Evolutionary conservation across 2,329 filamentous ascomycete genomes (phyloP).

Genomic region (Beauveria sp.): DNA sequence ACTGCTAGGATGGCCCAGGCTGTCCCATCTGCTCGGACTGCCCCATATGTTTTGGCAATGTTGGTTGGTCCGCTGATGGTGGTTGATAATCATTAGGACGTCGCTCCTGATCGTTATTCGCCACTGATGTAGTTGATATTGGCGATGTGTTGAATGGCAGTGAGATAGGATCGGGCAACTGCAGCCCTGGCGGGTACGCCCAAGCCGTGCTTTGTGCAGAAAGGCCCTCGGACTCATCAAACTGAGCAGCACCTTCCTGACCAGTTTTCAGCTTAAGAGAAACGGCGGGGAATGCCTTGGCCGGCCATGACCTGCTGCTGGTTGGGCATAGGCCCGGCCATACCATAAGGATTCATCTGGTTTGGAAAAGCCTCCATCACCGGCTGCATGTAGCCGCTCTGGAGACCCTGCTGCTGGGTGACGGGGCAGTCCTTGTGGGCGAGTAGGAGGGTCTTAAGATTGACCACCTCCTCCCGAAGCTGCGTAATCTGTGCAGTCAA

Average conservation of each 20-base stretch:
- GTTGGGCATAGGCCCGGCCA: constrained; percentile 43
- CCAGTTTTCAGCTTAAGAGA: constrained; percentile 37
- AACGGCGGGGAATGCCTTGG: constrained; percentile 47
- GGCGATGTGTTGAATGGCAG: too few relatives aligned
- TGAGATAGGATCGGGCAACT: too few relatives aligned
- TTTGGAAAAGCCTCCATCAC: constrained; percentile 44
- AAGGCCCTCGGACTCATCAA: not conserved
- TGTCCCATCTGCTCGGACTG: too few relatives aligned
- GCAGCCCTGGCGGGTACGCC: too few relatives aligned
- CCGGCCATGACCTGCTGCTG: constrained; percentile 49
- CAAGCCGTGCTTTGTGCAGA: too few relatives aligned
- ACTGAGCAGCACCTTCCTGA: not conserved
- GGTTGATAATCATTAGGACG: too few relatives aligned
- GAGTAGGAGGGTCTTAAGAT: constrained; percentile 83
- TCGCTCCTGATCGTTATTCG: too few relatives aligned
- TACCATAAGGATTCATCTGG: constrained; percentile 53
- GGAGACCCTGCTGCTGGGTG: constrained; percentile 69
- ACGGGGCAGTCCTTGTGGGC: constrained; percentile 96
- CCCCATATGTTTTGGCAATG: too few relatives aligned
- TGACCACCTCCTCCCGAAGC: constrained; percentile 86
- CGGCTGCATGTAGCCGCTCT: constrained; percentile 48
- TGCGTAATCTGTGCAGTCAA: constrained; percentile 76
- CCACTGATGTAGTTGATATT: too few relatives aligned
- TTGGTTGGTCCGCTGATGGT: too few relatives aligned
- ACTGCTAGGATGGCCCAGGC: too few relatives aligned